Percentiles rank a stretch among this genome's conserved stretches.
These are phyloP conservation scores for Aureobasidium subglaciale DNA, from an alignment of 2,329 filamentous ascomycete genomes.

Conservation along the genomic window DNA sequence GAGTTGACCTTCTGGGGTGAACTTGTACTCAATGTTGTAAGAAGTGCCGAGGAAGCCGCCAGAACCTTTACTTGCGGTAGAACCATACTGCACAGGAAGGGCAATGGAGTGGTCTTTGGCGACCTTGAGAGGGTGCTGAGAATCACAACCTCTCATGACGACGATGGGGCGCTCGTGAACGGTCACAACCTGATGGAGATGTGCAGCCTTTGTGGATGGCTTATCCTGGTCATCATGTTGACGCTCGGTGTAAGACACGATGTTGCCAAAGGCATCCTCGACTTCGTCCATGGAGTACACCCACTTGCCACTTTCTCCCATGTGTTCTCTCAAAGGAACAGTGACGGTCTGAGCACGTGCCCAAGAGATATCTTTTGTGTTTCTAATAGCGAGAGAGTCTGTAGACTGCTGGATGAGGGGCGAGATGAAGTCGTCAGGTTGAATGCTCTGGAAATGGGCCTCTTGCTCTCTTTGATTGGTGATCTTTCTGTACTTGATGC, in stretches of 20 bases:
- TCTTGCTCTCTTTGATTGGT: constrained; percentile 78
- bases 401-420: constrained; percentile 60
- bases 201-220: constrained; percentile 35
- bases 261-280: constrained; percentile 81
- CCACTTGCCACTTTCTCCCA: constrained; percentile 74
- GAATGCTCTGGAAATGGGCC: constrained; percentile 87
- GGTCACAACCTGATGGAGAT: constrained; percentile 67
- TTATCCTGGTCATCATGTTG: constrained; percentile 57
- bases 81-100: constrained; percentile 65
- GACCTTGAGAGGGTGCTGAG: constrained; percentile 73
- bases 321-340: constrained; percentile 84
- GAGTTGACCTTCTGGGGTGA: constrained; percentile 66
- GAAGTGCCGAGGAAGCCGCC: constrained; percentile 53
- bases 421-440: constrained; percentile 77
- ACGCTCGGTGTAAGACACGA: constrained; percentile 63
- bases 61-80: constrained; percentile 43
- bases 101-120: constrained; percentile 62
- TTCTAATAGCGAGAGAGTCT: constrained; percentile 50
- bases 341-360: constrained; percentile 65
- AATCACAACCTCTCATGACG: constrained; percentile 66
- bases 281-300: constrained; percentile 88
- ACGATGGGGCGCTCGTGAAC: constrained; percentile 82
- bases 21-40: constrained; percentile 72
- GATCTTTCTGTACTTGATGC: constrained; percentile 83
- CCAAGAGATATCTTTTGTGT: constrained; percentile 69